Percentiles rank a stretch among this genome's conserved stretches.
These are phyloP conservation scores for Xylariaceae sp. DNA, from an alignment of 2,329 filamentous ascomycete species.

Conservation along the genomic window DNA sequence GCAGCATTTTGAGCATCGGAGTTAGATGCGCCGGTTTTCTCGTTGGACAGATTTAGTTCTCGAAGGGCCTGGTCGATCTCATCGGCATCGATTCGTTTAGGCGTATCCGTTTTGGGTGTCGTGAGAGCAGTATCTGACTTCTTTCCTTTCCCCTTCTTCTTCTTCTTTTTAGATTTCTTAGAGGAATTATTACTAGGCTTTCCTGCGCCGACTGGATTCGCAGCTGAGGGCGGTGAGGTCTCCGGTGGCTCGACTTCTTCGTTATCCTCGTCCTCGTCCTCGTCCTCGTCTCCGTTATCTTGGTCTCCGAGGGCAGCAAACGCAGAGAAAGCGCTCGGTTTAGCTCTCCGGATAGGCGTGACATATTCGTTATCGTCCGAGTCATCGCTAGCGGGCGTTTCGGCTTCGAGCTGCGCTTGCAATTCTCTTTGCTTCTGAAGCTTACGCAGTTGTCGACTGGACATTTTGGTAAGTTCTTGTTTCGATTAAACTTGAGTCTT, in stretches of 20 bases:
- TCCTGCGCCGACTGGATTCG: constrained; percentile 12
- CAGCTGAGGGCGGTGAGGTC: constrained; percentile 14
- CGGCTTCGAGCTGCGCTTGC: constrained; percentile 32
- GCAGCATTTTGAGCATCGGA: constrained; percentile 7
- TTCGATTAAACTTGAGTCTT: not conserved
- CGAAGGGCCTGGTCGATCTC: constrained; percentile 51
- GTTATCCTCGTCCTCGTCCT: constrained; percentile 33
- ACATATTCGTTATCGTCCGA: constrained; percentile 34
- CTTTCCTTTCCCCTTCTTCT: constrained; percentile 31
- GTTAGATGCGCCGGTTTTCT: constrained; percentile 13
- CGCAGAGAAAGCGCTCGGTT: constrained; percentile 43
- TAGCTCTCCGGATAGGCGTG: constrained; percentile 35
- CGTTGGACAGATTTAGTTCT: constrained; percentile 27
- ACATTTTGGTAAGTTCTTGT: constrained; percentile 22
- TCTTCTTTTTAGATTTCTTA: constrained; percentile 39
- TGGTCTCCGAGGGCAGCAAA: constrained; percentile 47
- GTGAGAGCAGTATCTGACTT: constrained; percentile 22
- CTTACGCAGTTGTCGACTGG: constrained; percentile 31
- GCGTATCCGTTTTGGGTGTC: constrained; percentile 12
- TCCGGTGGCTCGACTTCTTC: constrained; percentile 32
- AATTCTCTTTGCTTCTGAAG: constrained; percentile 45
- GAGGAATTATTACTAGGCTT: constrained; percentile 21
- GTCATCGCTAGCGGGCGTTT: constrained; percentile 34
- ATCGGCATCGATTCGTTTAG: constrained; percentile 35
- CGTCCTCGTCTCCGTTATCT: constrained; percentile 38